Evolutionary conservation across 257 asterid species (phyloP).

Genomic region (Ballota nigra): DNA sequence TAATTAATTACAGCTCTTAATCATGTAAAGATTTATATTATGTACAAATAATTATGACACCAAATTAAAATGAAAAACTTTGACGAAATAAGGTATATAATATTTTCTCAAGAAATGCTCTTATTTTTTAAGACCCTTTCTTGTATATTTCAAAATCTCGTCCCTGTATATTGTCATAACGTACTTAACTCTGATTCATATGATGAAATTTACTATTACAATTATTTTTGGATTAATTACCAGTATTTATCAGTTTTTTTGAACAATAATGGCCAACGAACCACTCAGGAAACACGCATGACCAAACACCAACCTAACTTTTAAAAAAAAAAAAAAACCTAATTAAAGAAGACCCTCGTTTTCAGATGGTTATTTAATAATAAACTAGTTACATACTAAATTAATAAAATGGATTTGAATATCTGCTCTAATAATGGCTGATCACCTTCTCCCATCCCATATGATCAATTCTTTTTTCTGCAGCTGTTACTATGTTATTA

Average conservation of each 20-base stretch:
- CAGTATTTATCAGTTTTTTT: not conserved
- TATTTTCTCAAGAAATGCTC: too few relatives aligned
- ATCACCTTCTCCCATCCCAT: constrained; percentile 26
- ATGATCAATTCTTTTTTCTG: not conserved
- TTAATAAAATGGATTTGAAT: constrained; percentile 17
- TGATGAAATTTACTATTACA: not conserved
- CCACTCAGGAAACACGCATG: not conserved
- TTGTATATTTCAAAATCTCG: not conserved
- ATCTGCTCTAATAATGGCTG: constrained; percentile 25
- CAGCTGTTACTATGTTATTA: constrained; percentile 29
- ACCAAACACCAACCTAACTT: constrained; percentile 26
- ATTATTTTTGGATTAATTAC: not conserved
- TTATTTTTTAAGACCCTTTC: too few relatives aligned
- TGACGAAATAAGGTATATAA: too few relatives aligned
- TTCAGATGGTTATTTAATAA: constrained; percentile 20
- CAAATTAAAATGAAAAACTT: too few relatives aligned
- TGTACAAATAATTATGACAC: too few relatives aligned
- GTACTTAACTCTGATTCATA: not conserved
- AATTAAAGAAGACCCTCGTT: not conserved
- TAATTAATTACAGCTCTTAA: too few relatives aligned
- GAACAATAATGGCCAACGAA: constrained; percentile 11
- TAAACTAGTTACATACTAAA: not conserved
- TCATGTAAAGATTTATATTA: too few relatives aligned
- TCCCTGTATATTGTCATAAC: not conserved
- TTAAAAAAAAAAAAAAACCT: too few relatives aligned